Conservation (phyloP, 305 asterid species). For the Fraxinus sp. region DNA sequence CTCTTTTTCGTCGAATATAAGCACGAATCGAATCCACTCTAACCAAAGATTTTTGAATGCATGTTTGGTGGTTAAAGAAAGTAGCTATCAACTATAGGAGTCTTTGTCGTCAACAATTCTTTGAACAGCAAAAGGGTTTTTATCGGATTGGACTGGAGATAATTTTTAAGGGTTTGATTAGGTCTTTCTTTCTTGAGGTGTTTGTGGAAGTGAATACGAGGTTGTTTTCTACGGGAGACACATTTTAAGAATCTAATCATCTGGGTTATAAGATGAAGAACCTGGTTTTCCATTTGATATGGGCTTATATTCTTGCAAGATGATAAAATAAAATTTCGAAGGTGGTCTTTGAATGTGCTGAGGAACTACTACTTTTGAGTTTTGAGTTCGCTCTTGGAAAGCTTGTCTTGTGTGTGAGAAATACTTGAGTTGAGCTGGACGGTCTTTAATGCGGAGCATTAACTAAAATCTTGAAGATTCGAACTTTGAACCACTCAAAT, state of each 20-base stretch:
- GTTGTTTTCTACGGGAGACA: not conserved
- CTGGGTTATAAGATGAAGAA: not conserved
- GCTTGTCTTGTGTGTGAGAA: not conserved
- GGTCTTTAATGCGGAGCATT: not conserved
- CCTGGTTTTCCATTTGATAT: not conserved
- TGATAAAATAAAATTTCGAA: not conserved
- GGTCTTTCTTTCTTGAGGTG: conserved; percentile 25
- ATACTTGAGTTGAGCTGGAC: not conserved
- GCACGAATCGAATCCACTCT: conserved; percentile 32
- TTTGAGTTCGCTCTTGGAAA: not conserved
- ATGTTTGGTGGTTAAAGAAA: conserved; percentile 29
- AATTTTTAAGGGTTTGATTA: conserved; percentile 21
- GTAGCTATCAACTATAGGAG: conserved; percentile 29
- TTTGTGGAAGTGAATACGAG: conserved; percentile 9
- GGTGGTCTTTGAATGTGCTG: not conserved
- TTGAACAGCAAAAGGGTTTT: conserved; percentile 24
- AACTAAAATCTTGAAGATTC: not conserved
- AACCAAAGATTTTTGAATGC: conserved; percentile 15
- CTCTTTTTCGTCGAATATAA: conserved; percentile 24
- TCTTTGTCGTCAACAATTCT: conserved; percentile 22
- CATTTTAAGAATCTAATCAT: conserved; percentile 28
- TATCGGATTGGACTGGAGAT: conserved; percentile 25
- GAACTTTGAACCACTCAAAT: too few relatives aligned
- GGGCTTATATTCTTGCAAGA: not conserved
- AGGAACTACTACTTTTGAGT: not conserved